These are phyloP conservation scores for Fonsecaea pedrosoi DNA, from an alignment of 2,329 filamentous ascomycete species.

Conservation along the genomic window DNA sequence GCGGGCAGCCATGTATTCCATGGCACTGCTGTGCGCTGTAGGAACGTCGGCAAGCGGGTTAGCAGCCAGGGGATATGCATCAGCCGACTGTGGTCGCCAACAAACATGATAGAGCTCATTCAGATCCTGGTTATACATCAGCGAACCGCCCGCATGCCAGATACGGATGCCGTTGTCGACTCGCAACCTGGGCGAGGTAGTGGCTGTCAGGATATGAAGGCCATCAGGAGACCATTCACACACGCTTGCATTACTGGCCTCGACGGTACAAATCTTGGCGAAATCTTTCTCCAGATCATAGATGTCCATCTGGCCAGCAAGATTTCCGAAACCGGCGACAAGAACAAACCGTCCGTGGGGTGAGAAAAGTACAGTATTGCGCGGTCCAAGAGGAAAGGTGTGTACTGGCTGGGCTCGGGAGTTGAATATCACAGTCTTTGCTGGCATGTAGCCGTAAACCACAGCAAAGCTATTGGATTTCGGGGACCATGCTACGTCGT, in stretches of 20 bases:
- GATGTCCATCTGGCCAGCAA: slow-evolving; percentile 96
- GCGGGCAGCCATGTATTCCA: slow-evolving; percentile 79
- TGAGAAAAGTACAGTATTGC: slow-evolving; percentile 95
- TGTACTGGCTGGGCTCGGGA: slow-evolving; percentile 81
- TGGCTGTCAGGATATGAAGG: slow-evolving; percentile 95
- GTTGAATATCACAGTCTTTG: slow-evolving; percentile 98
- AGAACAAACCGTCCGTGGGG: slow-evolving; percentile 91
- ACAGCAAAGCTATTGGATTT: slow-evolving; percentile 98
- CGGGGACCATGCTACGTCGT: slow-evolving; percentile 97
- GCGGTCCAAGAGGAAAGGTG: slow-evolving; percentile 82
- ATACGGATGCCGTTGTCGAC: slow-evolving; percentile 97
- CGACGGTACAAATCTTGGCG: slow-evolving; percentile 88
- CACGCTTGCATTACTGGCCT: slow-evolving; percentile 92
- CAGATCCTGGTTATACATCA: slow-evolving; percentile 98
- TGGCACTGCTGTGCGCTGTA: slow-evolving; percentile 79
- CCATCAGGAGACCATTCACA: slow-evolving; percentile 98
- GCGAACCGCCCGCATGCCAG: slow-evolving; percentile 85
- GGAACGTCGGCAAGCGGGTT: slow-evolving; percentile 74
- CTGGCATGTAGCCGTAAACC: slow-evolving; percentile 98
- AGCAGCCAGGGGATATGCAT: slow-evolving; percentile 68
- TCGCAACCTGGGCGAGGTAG: slow-evolving; percentile 89
- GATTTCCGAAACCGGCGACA: slow-evolving; percentile 94
- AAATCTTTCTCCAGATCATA: slow-evolving; percentile 96
- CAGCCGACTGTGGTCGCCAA: slow-evolving; percentile 78
- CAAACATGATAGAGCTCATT: slow-evolving; percentile 87